Percentiles rank a stretch among this genome's conserved stretches.
Conservation (phyloP, 2,329 filamentous ascomycete genomes). For the Penicillium decumbens region DNA sequence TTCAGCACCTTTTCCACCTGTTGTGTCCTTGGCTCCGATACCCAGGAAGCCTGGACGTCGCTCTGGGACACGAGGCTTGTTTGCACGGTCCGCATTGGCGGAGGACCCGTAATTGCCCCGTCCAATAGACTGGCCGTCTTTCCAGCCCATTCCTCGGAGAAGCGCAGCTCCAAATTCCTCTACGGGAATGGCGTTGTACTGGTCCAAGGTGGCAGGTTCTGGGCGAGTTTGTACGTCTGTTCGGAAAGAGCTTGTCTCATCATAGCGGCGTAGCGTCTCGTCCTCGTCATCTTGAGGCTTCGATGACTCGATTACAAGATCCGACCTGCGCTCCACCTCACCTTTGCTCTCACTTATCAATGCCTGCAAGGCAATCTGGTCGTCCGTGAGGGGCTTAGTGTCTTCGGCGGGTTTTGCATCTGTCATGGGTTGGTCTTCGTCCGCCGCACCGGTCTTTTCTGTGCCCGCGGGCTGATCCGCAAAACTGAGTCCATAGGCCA, state of each 20-base stretch:
- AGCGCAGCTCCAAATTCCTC: slow-evolving; percentile 92
- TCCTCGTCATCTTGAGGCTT: slow-evolving; percentile 19
- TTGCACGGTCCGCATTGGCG: slow-evolving; percentile 43
- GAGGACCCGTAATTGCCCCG: slow-evolving; percentile 48
- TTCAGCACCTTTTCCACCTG: slow-evolving; percentile 50
- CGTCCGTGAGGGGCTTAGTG: slow-evolving; percentile 48
- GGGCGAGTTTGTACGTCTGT: slow-evolving; percentile 68
- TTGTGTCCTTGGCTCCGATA: slow-evolving; percentile 77
- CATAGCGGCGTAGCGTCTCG: slow-evolving; percentile 25
- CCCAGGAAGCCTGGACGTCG: slow-evolving; percentile 76
- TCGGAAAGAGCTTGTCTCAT: slow-evolving; percentile 58
- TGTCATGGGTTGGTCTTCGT: slow-evolving; percentile 29
- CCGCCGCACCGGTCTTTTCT: slow-evolving; percentile 12
- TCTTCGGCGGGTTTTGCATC: slow-evolving; percentile 20
- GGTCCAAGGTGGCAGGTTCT: slow-evolving; percentile 69
- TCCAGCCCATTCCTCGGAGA: slow-evolving; percentile 93
- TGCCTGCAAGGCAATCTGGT: slow-evolving; percentile 63
- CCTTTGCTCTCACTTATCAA: slow-evolving; percentile 55
- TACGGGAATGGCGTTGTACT: slow-evolving; percentile 84
- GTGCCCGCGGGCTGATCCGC: slow-evolving; percentile 28
- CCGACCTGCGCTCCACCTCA: slow-evolving; percentile 39
- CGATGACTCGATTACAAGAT: slow-evolving; percentile 51
- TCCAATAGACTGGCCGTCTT: slow-evolving; percentile 60
- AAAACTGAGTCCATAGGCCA: slow-evolving; percentile 53
- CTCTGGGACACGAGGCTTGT: slow-evolving; percentile 61